Base-by-base conservation (phyloP, 2,329 filamentous ascomycete genomes). In the Sodiomyces alkalinus region DNA sequence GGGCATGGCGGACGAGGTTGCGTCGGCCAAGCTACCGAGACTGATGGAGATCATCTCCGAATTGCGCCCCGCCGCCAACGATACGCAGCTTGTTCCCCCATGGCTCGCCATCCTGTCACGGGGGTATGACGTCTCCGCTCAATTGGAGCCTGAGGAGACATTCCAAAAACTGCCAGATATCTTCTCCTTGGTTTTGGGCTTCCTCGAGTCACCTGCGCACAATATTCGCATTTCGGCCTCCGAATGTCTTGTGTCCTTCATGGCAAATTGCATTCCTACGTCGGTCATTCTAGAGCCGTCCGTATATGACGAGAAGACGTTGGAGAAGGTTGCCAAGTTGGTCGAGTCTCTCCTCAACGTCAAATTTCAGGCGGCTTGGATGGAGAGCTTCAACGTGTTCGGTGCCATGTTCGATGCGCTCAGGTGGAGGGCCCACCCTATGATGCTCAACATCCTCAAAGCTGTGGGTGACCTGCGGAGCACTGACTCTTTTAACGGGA, bases 91-190 rank as follows among this genome's bases (percentile, higher is more conserved):
- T 18, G 71, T 96, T 4, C 90, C 90, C 1, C 81, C 90, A 0
- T 98, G 90, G 90, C 83, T 98, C 42, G 90, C 90, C 9, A 90
- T 98, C 31, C 56, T 98, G 14, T 94, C 87, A 9, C 67, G 90
- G 51, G 90, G 86, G 6, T 96, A 94, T 52, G 86, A 94, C 48
- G 85, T 96, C 5, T 82, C 83, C 5, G 79, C 85, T 1, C 83
- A 93, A 47, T 67, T 94, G 29, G 77, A 82, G 40, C 78, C 86
- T 3, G 79, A 92, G 31, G 85, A 94, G 31, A 93, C 86, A 0
- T 96, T 96, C 47, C 72, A 80, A 47, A 92, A 90, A 43, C 58
- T 98, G 3, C 86, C 90, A 0, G 77, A 80, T 17, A 60, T 96
- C 0, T 94, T 96, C 51, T 64, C 64, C 31, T 68, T 86, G 61